Percentiles rank a stretch among this genome's conserved stretches.
These are phyloP conservation scores for Epichloe sibirici DNA, from an alignment of 2,329 filamentous ascomycete species.

Conservation along the genomic window DNA sequence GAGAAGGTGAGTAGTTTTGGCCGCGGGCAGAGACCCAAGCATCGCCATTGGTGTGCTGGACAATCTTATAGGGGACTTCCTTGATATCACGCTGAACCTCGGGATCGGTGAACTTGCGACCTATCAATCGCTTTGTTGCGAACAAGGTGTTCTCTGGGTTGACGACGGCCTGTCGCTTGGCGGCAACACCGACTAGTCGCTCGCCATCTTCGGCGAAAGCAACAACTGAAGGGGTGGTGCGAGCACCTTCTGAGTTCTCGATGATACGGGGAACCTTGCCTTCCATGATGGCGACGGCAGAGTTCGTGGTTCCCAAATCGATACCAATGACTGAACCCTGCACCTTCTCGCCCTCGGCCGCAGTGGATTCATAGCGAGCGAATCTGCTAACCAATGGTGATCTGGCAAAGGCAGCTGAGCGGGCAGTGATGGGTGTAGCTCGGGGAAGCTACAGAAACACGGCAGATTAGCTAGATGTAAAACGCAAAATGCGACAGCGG, in stretches of 20 bases:
- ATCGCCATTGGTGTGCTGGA: slow-evolving; percentile 92
- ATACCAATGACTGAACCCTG: slow-evolving; percentile 96
- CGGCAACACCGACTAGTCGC: slow-evolving; percentile 90
- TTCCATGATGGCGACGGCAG: slow-evolving; percentile 94
- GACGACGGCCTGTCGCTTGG: slow-evolving; percentile 95
- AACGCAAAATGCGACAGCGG: background rate
- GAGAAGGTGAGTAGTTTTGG: slow-evolving; percentile 95
- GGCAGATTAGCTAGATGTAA: slow-evolving; percentile 10
- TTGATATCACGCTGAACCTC: slow-evolving; percentile 96
- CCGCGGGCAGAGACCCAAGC: slow-evolving; percentile 90
- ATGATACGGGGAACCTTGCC: slow-evolving; percentile 92
- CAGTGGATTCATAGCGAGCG: slow-evolving; percentile 63
- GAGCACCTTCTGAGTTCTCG: slow-evolving; percentile 84
- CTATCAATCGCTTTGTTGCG: slow-evolving; percentile 96
- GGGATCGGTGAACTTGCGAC: slow-evolving; percentile 85
- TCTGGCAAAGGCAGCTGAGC: slow-evolving; percentile 54
- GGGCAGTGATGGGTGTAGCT: slow-evolving; percentile 55
- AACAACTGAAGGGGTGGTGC: slow-evolving; percentile 62
- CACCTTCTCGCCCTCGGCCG: slow-evolving; percentile 55
- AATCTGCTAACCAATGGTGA: slow-evolving; percentile 62
- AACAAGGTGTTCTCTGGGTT: slow-evolving; percentile 98
- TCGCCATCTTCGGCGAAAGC: slow-evolving; percentile 93
- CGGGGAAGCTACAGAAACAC: slow-evolving; percentile 54
- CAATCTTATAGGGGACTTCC: slow-evolving; percentile 97
- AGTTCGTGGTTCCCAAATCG: slow-evolving; percentile 96